Conservation (phyloP, 371 early-diverging fungal species). For the Mucor mucedo region DNA sequence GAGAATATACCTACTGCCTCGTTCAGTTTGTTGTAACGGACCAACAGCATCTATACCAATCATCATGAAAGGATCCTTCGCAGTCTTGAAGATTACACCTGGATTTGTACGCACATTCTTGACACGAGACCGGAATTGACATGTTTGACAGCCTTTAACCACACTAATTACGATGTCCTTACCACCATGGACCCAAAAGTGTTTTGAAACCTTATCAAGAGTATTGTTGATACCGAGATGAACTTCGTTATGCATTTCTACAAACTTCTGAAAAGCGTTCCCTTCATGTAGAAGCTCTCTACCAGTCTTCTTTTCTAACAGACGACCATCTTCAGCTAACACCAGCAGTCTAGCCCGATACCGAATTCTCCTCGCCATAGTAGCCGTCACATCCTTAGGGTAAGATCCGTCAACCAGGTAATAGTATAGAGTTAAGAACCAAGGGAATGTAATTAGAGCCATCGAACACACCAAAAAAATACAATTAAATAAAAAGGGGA, state of each 20-base stretch:
- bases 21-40: constrained; percentile 10
- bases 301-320: constrained; percentile 1
- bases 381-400: background rate
- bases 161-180: constrained; percentile 29
- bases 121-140: constrained; percentile 18
- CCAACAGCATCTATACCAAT: constrained; percentile 32
- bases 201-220: background rate
- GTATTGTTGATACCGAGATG: constrained; percentile 15
- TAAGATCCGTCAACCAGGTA: background rate
- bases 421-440: background rate
- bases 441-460: background rate
- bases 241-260: constrained; percentile 25
- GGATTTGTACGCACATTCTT: constrained; percentile 7
- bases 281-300: constrained; percentile 20
- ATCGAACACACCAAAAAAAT: background rate
- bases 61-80: constrained; percentile 18
- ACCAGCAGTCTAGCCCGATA: background rate
- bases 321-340: background rate
- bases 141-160: constrained; percentile 12
- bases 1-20: constrained; percentile 30
- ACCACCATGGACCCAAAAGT: constrained; percentile 19
- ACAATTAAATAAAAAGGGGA: constrained; percentile 4
- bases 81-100: constrained; percentile 3
- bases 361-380: constrained; percentile 5
- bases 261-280: background rate